Percentiles rank a stretch among this genome's conserved stretches.
Conservation (phyloP, 2,329 filamentous ascomycete genomes). For the Diaporthe ampelina region DNA sequence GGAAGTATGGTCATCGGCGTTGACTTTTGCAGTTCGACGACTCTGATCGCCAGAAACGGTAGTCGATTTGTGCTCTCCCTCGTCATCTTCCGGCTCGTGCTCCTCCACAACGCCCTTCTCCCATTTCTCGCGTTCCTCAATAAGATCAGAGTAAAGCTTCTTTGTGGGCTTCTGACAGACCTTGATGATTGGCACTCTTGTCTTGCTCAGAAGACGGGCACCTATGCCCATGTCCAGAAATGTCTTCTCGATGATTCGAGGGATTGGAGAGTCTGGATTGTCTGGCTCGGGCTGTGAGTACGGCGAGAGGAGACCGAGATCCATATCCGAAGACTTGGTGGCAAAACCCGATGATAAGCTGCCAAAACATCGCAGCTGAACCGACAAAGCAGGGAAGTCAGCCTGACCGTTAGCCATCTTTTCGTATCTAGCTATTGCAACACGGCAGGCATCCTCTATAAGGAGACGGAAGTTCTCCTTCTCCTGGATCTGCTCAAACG, state of each 20-base stretch:
- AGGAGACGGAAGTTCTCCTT: conserved; percentile 79
- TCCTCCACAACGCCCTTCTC: conserved; percentile 68
- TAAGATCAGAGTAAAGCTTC: conserved; percentile 71
- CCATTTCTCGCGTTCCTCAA: conserved; percentile 79
- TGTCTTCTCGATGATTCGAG: conserved; percentile 80
- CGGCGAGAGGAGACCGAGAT: conserved; percentile 82
- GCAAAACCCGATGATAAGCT: conserved; percentile 89
- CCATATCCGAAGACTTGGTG: conserved; percentile 90
- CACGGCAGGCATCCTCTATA: conserved; percentile 75
- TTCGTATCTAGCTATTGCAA: conserved; percentile 70
- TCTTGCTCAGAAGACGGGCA: conserved; percentile 81
- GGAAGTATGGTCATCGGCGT: conserved; percentile 37
- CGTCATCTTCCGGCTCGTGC: conserved; percentile 52
- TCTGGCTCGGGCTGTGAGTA: conserved; percentile 68
- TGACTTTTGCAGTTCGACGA: background rate
- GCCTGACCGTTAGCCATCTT: conserved; percentile 51
- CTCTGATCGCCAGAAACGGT: background rate
- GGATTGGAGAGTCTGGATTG: conserved; percentile 72
- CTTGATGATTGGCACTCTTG: conserved; percentile 89
- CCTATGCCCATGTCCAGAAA: conserved; percentile 81
- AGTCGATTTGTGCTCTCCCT: conserved; percentile 52
- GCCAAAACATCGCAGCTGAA: conserved; percentile 84
- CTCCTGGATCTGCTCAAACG: conserved; percentile 71
- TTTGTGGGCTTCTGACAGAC: conserved; percentile 80
- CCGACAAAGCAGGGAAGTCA: conserved; percentile 66